Conservation (phyloP, 2,329 filamentous ascomycete genomes). For the Geoglossum cookeanum region DNA sequence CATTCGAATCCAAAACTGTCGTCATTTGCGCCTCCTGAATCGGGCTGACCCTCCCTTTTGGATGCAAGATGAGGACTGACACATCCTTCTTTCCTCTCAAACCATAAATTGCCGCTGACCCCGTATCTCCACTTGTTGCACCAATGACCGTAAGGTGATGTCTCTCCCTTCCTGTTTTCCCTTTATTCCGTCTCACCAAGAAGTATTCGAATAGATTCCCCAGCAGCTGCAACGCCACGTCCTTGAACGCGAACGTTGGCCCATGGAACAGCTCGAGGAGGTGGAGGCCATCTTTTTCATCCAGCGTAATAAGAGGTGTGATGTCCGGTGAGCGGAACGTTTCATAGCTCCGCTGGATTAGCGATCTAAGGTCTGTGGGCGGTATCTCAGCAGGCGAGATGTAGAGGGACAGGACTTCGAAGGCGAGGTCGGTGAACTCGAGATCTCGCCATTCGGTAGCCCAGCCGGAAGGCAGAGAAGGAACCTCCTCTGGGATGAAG, state of each 20-base stretch:
- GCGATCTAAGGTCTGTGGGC: slow-evolving; percentile 54
- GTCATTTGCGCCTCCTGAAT: slow-evolving; percentile 98
- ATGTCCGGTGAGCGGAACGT: slow-evolving; percentile 69
- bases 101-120: slow-evolving; percentile 90
- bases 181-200: slow-evolving; percentile 47
- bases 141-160: slow-evolving; percentile 76
- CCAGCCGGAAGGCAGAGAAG: slow-evolving; percentile 42
- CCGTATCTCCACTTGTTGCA: slow-evolving; percentile 74
- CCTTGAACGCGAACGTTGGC: slow-evolving; percentile 89
- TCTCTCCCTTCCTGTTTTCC: slow-evolving; percentile 32
- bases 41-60: slow-evolving; percentile 74
- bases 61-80: slow-evolving; percentile 85
- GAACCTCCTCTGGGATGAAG: slow-evolving; percentile 73
- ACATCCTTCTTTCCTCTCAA: slow-evolving; percentile 92
- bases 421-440: slow-evolving; percentile 64
- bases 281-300: slow-evolving; percentile 53
- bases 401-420: slow-evolving; percentile 71
- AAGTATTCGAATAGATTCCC: slow-evolving; percentile 95
- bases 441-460: slow-evolving; percentile 55
- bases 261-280: slow-evolving; percentile 92
- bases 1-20: slow-evolving; percentile 73
- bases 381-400: slow-evolving; percentile 74
- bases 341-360: slow-evolving; percentile 70
- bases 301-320: slow-evolving; percentile 61
- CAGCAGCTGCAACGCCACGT: slow-evolving; percentile 80